A percentile compares a stretch with the other conserved stretches of the same genome.
phyloP scores from a whole-genome alignment of 768 basidiomycete genomes.

The Peribolospora kevripleyi region DNA sequence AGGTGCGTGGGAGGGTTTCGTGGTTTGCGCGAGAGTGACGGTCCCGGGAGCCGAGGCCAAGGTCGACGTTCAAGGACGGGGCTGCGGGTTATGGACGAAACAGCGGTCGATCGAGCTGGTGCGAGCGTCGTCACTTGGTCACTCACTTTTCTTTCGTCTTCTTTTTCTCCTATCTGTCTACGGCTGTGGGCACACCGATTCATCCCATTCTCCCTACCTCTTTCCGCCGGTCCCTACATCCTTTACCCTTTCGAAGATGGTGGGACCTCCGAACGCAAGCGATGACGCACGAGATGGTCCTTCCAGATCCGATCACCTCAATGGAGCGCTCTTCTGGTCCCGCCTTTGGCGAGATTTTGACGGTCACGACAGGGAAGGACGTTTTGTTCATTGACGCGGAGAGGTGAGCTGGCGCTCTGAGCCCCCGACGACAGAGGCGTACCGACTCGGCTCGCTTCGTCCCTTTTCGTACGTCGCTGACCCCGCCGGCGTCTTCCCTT shows the following conservation, averaged over 20 bases:
- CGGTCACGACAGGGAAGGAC: constrained; percentile 72
- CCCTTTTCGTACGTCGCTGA: no score
- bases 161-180: no score
- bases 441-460: no score
- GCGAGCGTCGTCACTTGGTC: no score
- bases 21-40: not conserved
- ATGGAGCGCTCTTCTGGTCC: constrained; percentile 54
- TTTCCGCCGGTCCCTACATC: not conserved
- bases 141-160: no score
- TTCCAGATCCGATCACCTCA: constrained; percentile 60
- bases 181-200: no score
- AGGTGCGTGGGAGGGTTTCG: constrained; percentile 31
- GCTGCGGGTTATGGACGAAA: no score
- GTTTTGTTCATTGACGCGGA: constrained; percentile 58
- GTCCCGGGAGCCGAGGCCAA: no score
- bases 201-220: not conserved
- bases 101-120: no score
- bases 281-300: constrained; percentile 31
- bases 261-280: constrained; percentile 75
- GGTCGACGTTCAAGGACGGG: no score
- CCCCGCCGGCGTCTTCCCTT: not conserved
- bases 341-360: constrained; percentile 49
- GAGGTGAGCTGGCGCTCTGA: constrained; percentile 13
- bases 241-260: constrained; percentile 35
- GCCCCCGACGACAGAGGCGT: no score